A percentile compares a stretch with the other conserved stretches of the same genome.
phyloP scores from a whole-genome alignment of 768 basidiomycete species.

The Phylloporus sp. region DNA sequence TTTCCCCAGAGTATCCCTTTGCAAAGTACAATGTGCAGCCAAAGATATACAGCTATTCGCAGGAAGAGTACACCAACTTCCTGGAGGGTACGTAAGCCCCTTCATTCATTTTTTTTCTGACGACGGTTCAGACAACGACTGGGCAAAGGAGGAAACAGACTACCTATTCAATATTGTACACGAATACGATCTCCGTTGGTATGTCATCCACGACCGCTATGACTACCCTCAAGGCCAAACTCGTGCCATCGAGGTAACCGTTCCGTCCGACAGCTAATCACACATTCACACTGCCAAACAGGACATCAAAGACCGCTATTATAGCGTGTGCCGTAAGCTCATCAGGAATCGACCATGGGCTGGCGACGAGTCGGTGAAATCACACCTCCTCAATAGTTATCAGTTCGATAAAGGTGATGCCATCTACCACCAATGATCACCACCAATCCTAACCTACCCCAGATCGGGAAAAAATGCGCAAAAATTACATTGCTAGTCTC shows the following conservation, averaged over 20 bases:
- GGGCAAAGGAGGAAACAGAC: conserved; percentile 93
- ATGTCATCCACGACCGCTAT: conserved; percentile 88
- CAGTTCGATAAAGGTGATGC: conserved; percentile 81
- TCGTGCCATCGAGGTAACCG: conserved; percentile 66
- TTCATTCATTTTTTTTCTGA: neutral
- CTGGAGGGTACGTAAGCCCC: conserved; percentile 55
- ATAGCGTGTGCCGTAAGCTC: conserved; percentile 84
- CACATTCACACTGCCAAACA: conserved; percentile 1
- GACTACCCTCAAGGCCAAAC: conserved; percentile 54
- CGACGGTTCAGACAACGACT: conserved; percentile 57
- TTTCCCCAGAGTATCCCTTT: conserved; percentile 66
- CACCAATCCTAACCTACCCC: neutral
- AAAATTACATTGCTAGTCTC: conserved; percentile 82
- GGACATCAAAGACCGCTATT: conserved; percentile 95
- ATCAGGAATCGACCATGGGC: conserved; percentile 80
- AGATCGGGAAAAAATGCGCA: conserved; percentile 88
- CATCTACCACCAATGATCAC: neutral
- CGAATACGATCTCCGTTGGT: conserved; percentile 87
- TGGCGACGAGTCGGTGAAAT: conserved; percentile 74
- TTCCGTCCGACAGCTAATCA: neutral
- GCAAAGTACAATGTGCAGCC: conserved; percentile 76
- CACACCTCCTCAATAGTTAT: conserved; percentile 64
- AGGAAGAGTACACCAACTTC: conserved; percentile 83
- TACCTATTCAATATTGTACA: conserved; percentile 80
- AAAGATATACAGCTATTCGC: conserved; percentile 65